Conservation (phyloP, 768 basidiomycete species). For the Trichaptum fuscoviolaceum region DNA sequence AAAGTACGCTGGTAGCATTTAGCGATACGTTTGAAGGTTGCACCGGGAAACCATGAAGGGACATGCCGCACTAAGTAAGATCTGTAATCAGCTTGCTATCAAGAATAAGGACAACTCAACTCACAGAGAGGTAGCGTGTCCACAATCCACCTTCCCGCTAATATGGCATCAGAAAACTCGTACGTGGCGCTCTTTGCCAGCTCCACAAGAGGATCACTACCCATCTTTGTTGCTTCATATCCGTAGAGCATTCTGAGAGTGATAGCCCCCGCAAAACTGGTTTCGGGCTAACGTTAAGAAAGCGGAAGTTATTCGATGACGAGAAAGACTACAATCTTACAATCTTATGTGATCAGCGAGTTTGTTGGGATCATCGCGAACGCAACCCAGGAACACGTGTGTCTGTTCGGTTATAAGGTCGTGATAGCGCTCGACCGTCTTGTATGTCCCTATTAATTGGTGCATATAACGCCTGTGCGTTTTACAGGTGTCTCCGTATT, state of each 20-base stretch:
- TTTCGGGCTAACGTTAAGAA: not conserved
- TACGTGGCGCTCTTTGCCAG: not conserved
- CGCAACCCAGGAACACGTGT: not conserved
- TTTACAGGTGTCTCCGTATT: not conserved
- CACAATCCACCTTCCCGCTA: not conserved
- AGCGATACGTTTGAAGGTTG: not conserved
- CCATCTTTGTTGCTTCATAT: not conserved
- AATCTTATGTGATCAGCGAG: not conserved
- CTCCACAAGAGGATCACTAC: not conserved
- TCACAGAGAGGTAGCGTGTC: not conserved
- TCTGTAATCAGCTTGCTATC: not conserved
- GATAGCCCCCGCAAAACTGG: not conserved
- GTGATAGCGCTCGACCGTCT: not conserved
- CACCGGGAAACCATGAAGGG: not conserved
- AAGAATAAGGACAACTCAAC: not conserved
- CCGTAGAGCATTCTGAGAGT: not conserved
- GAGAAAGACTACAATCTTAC: not conserved
- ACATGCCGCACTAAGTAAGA: not conserved
- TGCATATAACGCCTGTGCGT: not conserved
- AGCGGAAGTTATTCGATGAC: not conserved
- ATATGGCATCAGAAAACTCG: not conserved
- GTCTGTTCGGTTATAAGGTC: not conserved
- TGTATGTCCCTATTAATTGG: not conserved
- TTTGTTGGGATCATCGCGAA: not conserved
- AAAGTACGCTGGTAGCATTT: not conserved